phyloP scores from a whole-genome alignment of 2,329 filamentous ascomycete species.

The Metarhizium humberi region DNA sequence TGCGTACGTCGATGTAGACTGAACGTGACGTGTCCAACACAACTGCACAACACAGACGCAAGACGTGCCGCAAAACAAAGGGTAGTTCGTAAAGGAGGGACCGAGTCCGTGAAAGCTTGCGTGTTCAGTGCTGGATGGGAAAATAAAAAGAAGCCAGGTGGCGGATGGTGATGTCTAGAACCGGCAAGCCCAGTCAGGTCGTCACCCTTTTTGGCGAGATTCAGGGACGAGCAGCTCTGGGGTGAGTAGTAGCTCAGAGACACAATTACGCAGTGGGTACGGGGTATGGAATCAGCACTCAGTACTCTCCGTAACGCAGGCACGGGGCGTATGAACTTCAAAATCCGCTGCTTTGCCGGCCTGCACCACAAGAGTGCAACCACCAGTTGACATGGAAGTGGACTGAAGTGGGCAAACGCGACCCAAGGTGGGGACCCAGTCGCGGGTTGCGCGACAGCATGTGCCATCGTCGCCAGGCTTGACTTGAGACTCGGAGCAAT shows the following conservation, averaged over 20 bases:
- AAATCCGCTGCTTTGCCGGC: no score
- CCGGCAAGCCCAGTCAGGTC: not conserved
- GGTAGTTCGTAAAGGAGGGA: not conserved
- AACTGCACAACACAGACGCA: not conserved
- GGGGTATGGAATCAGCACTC: no score
- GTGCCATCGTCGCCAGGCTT: no score
- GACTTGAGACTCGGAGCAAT: no score
- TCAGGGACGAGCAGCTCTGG: not conserved
- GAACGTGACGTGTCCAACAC: not conserved
- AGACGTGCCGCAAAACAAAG: not conserved
- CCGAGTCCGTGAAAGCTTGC: not conserved
- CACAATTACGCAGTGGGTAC: not conserved
- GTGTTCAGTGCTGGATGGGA: not conserved
- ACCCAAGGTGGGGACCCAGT: not conserved
- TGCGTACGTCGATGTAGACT: not conserved
- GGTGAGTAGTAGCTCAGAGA: not conserved
- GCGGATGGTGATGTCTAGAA: not conserved
- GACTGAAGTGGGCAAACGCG: not conserved
- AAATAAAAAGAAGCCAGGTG: not conserved
- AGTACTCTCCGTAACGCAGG: no score
- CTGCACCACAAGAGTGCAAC: no score
- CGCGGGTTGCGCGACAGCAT: not conserved
- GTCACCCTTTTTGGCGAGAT: slow-evolving; percentile 2
- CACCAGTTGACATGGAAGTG: no score
- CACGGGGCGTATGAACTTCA: no score